phyloP scores from a whole-genome alignment of 192 early-diverging fungal species.

The Ambispora gerdemannii region DNA sequence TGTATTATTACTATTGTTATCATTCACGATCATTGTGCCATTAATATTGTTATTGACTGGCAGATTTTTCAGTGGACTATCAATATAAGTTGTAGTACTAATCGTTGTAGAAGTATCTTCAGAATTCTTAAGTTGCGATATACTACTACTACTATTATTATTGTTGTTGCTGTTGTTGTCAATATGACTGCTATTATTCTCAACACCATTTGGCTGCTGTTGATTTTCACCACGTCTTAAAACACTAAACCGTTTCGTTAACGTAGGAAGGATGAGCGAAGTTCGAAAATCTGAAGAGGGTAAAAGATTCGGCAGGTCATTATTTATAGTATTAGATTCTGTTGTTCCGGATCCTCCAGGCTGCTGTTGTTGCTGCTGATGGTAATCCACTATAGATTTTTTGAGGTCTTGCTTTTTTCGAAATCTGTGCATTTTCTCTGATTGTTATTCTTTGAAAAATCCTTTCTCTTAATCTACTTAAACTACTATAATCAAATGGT shows the following conservation, averaged over 20 bases:
- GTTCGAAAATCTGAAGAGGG: constrained; percentile 14
- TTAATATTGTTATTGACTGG: not conserved
- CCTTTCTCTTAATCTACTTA: too few species aligned
- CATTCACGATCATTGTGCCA: too few species aligned
- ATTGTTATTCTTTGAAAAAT: too few species aligned
- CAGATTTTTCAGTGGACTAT: not conserved
- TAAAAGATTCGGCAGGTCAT: not conserved
- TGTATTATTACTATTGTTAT: too few species aligned
- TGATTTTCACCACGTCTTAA: constrained; percentile 16
- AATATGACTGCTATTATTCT: not conserved
- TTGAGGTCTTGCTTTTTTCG: constrained; percentile 18
- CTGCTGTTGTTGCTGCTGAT: not conserved
- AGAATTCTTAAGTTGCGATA: not conserved
- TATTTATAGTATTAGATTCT: not conserved
- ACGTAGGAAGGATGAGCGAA: constrained; percentile 12
- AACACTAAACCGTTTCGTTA: constrained; percentile 11
- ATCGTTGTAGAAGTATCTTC: not conserved
- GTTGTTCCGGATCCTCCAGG: not conserved
- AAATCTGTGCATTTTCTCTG: constrained; percentile 24
- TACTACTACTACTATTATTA: too few species aligned
- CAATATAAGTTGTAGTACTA: not conserved
- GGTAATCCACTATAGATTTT: not conserved
- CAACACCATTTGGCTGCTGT: too few species aligned
- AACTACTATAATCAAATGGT: too few species aligned
- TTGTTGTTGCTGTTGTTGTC: not conserved